A percentile compares a stretch with the other conserved stretches of the same genome.
These are phyloP conservation scores for Epichloe elymi DNA, from an alignment of 2,329 filamentous ascomycete genomes.

Conservation along the genomic window DNA sequence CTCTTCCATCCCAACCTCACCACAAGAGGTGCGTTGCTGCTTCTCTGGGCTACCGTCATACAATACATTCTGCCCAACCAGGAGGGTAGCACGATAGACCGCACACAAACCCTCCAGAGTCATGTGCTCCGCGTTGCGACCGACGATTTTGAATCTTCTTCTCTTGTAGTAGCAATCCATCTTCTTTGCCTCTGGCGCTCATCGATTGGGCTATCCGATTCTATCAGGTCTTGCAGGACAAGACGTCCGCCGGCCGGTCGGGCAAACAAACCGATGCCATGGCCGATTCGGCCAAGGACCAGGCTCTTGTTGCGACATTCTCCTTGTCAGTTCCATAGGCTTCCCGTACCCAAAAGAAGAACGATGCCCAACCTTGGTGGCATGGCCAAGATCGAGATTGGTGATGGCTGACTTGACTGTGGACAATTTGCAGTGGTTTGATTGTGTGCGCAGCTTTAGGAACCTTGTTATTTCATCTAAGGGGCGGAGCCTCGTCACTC, in stretches of 20 bases:
- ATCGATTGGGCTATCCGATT: conserved; percentile 33
- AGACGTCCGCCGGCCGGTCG: conserved; percentile 12
- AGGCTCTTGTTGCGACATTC: conserved; percentile 41
- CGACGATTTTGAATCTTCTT: not conserved
- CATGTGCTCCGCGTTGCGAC: not conserved
- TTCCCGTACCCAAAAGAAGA: not conserved
- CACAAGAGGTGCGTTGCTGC: not conserved
- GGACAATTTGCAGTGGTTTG: conserved; percentile 27
- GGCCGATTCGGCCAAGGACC: conserved; percentile 29
- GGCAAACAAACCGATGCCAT: conserved; percentile 19
- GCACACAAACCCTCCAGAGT: not conserved
- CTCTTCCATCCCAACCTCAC: not conserved
- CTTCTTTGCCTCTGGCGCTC: conserved; percentile 18
- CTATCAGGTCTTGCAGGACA: conserved; percentile 14
- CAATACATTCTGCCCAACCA: not conserved
- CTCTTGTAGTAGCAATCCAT: not conserved
- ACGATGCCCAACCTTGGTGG: not conserved
- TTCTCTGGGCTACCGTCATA: not conserved
- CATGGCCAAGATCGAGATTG: not conserved
- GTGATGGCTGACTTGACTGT: not conserved
- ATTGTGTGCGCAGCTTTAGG: conserved; percentile 38
- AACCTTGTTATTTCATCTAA: conserved; percentile 32
- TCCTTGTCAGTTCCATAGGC: conserved; percentile 32
- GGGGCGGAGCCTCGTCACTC: conserved; percentile 33
- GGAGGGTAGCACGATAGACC: not conserved